Evolutionary conservation across 768 basidiomycete species (phyloP).

Genomic region (Podaxis sp.): DNA sequence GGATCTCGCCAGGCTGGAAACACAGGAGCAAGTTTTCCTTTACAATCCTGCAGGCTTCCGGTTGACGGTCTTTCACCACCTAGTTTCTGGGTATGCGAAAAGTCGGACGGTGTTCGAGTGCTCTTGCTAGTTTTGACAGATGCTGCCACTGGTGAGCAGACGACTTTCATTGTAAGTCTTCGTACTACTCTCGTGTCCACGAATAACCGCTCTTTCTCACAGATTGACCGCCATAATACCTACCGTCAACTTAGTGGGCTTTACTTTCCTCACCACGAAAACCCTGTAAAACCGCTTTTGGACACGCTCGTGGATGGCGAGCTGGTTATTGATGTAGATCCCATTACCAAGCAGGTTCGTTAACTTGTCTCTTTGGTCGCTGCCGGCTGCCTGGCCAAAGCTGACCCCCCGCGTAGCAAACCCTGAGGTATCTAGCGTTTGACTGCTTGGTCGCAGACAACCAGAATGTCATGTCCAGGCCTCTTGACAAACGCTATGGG

Average conservation of each 20-base stretch:
- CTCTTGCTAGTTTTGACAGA: slow-evolving; percentile 76
- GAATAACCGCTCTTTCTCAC: not conserved
- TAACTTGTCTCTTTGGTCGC: not conserved
- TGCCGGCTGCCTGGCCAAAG: not conserved
- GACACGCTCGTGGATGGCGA: slow-evolving; percentile 92
- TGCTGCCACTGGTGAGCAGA: slow-evolving; percentile 47
- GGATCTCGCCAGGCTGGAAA: slow-evolving; percentile 76
- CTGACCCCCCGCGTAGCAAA: slow-evolving; percentile 53
- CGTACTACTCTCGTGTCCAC: not conserved
- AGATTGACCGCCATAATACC: slow-evolving; percentile 95
- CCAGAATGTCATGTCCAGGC: slow-evolving; percentile 81
- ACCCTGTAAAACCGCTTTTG: slow-evolving; percentile 61
- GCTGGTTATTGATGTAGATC: slow-evolving; percentile 88
- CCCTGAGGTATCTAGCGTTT: slow-evolving; percentile 80
- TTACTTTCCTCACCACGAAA: slow-evolving; percentile 88
- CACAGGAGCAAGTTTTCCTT: slow-evolving; percentile 64
- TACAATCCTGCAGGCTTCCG: not conserved
- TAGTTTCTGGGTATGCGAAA: slow-evolving; percentile 99
- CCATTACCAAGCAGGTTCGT: slow-evolving; percentile 63
- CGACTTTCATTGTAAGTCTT: slow-evolving; percentile 70
- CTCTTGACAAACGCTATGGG: slow-evolving; percentile 86
- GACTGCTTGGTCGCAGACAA: slow-evolving; percentile 89
- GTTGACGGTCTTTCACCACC: slow-evolving; percentile 1
- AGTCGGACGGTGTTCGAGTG: slow-evolving; percentile 93
- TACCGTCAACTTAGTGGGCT: slow-evolving; percentile 76